Base-by-base conservation (phyloP, 768 basidiomycete genomes). In the Collybia nuda region DNA sequence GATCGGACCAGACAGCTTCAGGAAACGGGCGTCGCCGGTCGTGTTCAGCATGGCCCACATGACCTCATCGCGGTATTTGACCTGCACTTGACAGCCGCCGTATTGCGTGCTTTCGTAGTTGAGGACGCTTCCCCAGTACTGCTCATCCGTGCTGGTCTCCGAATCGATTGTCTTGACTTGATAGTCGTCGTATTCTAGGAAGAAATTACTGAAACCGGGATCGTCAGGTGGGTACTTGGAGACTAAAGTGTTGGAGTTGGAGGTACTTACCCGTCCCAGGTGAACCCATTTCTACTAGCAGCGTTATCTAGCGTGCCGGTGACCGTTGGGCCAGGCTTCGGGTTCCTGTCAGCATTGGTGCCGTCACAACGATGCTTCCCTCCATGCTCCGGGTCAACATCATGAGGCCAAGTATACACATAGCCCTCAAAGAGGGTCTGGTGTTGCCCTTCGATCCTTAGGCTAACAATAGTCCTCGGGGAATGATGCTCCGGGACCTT, bases 231-330 rank as follows among this genome's bases (percentile, higher is more conserved):
- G 32, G 12, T 11, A 11, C n/a, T 9, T 14, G 12, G 14, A 14
- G 32, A 32, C 32, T 6, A 14, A n/a, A n/a, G n/a, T n/a, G n/a
- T n/a, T n/a, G n/a, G 32, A 11, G 32, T 11, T 32, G 14, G 14
- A 32, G 14, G 14, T 14, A 32, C 12, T 26, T 43, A 75, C 71
- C 69, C 77, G 59, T 78, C 74, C 52, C 67, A 79, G 1, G 53
- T 42, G 48, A 79, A 77, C 7, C 55, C 36, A 2, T 56, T 44
- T 18, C 40, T 14, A 15, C 56, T 58, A 3, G 72, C 62, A 11
- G 74, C 76, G 57, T 74, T 71, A 41, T 70, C 75, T n/a, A 79
- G 63, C 12, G 77, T 77, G 38, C 68, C 70, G 5, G 70, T 76
- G 39, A 67, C 67, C 0, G 75, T 76, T 12, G 75, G 68, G 3